phyloP scores from a whole-genome alignment of 768 basidiomycete species.

The Termitomyces sp. region DNA sequence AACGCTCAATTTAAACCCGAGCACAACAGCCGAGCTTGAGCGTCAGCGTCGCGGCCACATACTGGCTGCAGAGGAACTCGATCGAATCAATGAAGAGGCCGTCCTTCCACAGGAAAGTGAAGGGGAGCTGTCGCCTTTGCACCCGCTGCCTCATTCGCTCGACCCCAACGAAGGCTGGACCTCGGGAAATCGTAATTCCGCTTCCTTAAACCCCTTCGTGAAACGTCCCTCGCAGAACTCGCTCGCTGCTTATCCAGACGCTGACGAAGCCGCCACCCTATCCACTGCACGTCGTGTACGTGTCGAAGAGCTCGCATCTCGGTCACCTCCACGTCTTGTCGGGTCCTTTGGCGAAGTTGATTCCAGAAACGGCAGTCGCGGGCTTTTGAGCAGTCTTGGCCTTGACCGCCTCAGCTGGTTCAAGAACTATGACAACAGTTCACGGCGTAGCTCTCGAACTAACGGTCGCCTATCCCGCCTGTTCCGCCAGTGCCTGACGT shows the following conservation, averaged over 20 bases:
- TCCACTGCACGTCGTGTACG: constrained; percentile 48
- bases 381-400: constrained; percentile 36
- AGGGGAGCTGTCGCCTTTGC: constrained; percentile 11
- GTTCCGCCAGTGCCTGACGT: constrained; percentile 5
- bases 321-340: constrained; percentile 17
- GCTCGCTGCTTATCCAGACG: constrained; percentile 31
- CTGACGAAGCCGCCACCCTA: constrained; percentile 42
- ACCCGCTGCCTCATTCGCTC: constrained; percentile 31
- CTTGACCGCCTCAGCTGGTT: constrained; percentile 61
- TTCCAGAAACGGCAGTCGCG: constrained; percentile 11
- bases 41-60: constrained; percentile 27
- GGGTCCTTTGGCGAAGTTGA: constrained; percentile 10
- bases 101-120: constrained; percentile 26
- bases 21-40: constrained; percentile 26
- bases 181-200: constrained; percentile 1
- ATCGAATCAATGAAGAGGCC: constrained; percentile 29
- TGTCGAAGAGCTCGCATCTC: constrained; percentile 32
- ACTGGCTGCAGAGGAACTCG: constrained; percentile 32
- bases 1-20: constrained; percentile 30
- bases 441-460: constrained; percentile 16
- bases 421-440: constrained; percentile 26
- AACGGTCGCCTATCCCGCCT: constrained; percentile 7
- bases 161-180: constrained; percentile 13
- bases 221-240: constrained; percentile 21
- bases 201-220: constrained; percentile 6